These are phyloP conservation scores for Solanum sejunctum DNA, from an alignment of 257 asterid genomes.

Conservation along the genomic window DNA sequence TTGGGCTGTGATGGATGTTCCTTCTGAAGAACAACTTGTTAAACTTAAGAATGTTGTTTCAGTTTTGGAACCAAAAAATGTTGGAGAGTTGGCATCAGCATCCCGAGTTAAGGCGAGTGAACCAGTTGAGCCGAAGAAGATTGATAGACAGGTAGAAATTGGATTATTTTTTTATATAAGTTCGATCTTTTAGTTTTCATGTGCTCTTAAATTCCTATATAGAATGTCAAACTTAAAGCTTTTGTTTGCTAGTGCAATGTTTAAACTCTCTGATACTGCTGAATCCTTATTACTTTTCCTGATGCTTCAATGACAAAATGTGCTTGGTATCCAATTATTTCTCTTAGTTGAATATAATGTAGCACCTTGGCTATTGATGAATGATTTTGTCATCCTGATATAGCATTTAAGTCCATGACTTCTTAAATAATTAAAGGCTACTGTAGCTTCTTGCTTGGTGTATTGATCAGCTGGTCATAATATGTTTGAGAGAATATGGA, in stretches of 20 bases:
- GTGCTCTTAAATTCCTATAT: not conserved
- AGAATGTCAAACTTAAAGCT: not conserved
- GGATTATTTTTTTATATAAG: not conserved
- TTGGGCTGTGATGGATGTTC: conserved; percentile 76
- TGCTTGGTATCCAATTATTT: not conserved
- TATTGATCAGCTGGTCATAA: not conserved
- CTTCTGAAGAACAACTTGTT: conserved; percentile 34
- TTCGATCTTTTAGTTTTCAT: not conserved
- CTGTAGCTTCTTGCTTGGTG: not conserved
- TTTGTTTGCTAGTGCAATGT: not conserved
- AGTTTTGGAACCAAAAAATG: conserved; percentile 51
- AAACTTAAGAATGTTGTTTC: conserved; percentile 32
- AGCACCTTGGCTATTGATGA: not conserved
- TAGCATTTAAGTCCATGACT: not conserved
- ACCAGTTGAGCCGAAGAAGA: conserved; percentile 31
- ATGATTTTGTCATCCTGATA: not conserved
- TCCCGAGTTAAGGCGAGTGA: conserved; percentile 35
- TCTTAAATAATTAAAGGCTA: not conserved
- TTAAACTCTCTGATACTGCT: not conserved
- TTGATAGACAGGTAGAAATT: conserved; percentile 73
- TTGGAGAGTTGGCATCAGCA: conserved; percentile 17
- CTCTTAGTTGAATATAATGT: not conserved
- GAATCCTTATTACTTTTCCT: not conserved
- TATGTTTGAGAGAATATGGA: not conserved
- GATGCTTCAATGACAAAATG: not conserved